Evolutionary conservation across 176 grass and related monocot species (phyloP).

Genomic region (Hordeum vulgare): DNA sequence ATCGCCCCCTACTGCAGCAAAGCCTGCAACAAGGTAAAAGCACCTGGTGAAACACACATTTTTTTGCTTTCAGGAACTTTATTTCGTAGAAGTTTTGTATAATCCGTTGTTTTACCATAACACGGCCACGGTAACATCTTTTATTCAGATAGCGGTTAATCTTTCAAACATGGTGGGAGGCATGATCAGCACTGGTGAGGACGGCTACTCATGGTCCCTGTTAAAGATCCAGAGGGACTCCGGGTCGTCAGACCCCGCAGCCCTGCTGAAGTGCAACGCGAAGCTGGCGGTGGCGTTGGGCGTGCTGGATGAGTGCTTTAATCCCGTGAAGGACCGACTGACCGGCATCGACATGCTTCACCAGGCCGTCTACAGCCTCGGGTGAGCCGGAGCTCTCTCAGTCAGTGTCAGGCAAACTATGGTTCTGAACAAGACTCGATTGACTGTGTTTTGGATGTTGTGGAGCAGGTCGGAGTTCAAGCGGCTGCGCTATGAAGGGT

Average conservation of each 20-base stretch:
- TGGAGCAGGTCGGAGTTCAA: conserved; percentile 61
- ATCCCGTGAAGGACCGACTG: conserved; percentile 53
- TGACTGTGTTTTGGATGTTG: neutral
- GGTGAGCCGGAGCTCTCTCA: conserved; percentile 20
- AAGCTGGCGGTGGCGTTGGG: conserved; percentile 48
- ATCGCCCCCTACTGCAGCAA: conserved; percentile 38
- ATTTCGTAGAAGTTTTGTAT: neutral
- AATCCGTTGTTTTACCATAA: neutral
- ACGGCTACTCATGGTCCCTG: conserved; percentile 57
- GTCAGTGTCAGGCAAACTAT: neutral
- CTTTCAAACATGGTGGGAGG: conserved; percentile 47
- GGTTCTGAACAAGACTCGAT: neutral
- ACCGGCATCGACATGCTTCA: conserved; percentile 56
- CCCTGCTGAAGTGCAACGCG: conserved; percentile 39
- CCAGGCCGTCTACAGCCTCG: conserved; percentile 61
- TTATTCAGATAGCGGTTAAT: conserved; percentile 37
- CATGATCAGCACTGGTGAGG: conserved; percentile 33
- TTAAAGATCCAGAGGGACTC: conserved; percentile 43
- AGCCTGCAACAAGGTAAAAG: conserved; percentile 72
- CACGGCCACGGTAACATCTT: neutral
- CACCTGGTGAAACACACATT: too few species aligned
- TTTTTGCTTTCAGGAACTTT: neutral
- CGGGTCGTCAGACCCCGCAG: neutral
- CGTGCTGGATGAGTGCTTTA: conserved; percentile 69
- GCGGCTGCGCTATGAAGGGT: conserved; percentile 57